Base-by-base conservation (phyloP, 805 yeast genomes). In the Maudiozyma serrabonitensis region DNA sequence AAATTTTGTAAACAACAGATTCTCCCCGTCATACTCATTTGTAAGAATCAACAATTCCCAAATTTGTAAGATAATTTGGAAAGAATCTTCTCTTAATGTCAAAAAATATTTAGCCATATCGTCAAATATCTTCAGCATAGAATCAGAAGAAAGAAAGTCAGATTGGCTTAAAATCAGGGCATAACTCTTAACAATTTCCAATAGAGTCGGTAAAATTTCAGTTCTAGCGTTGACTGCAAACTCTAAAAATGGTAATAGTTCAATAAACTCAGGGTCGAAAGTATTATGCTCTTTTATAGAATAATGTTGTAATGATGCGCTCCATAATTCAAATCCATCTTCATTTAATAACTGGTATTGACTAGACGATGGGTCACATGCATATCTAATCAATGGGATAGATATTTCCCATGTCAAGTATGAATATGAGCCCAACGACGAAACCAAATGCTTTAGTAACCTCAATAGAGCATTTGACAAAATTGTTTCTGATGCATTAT, bases 311-410 rank as follows among this genome's bases (percentile, higher is more conserved):
- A 88, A 62, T 2, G 85, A 63, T 1, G 82, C 72, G n/a, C 76
- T 70, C 95, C 96, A 88, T 41, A 90, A 70, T 50, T 87, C 95
- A 60, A 78, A 80, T 0, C 95, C 96, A 67, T 90, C 97, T 61
- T 90, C 97, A 18, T 83, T 75, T 9, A 90, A 64, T 47, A 86
- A 69, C 2, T 77, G 68, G 51, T 78, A 76, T 47, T 69, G 72
- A 21, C 75, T 74, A 0, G 88, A 76, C 19, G 71, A 69, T 1
- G 81, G 75, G 54, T 86, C 80, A 58, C 93, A 82, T 44, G 84
- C 76, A 7, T 71, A 66, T 12, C 70, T 68, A 25, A 89, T 73
- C 51, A 87, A 68, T 0, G 95, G 93, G 12, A 87, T 57, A 0
- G 84, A 74, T 31, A 84, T 77, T 3, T 73, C 67, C 71, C 74